Evolutionary conservation across 2,329 filamentous ascomycete genomes (phyloP).

Genomic region (Curvularia sp.): DNA sequence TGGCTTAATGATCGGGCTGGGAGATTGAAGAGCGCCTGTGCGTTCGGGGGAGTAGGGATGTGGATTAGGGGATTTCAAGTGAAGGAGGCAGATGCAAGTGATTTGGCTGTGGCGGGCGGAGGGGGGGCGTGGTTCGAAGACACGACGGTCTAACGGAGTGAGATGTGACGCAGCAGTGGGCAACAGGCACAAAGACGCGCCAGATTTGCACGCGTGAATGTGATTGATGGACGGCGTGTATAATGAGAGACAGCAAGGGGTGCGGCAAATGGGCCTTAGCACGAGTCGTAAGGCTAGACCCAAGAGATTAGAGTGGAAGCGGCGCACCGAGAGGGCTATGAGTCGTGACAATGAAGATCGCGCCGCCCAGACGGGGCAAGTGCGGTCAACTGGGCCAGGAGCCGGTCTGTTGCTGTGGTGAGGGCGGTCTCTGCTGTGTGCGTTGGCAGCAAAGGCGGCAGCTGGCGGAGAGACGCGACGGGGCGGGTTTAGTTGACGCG

Average conservation of each 20-base stretch:
- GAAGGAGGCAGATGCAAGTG: slow-evolving; percentile 31
- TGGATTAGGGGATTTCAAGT: slow-evolving; percentile 36
- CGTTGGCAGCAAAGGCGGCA: slow-evolving; percentile 41
- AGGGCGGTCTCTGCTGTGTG: slow-evolving; percentile 49
- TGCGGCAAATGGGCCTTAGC: slow-evolving; percentile 44
- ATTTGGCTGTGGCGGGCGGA: slow-evolving; percentile 15
- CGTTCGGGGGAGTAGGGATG: slow-evolving; percentile 48
- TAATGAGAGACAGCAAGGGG: slow-evolving; percentile 37
- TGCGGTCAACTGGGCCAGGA: slow-evolving; percentile 38
- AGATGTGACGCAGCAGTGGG: slow-evolving; percentile 35
- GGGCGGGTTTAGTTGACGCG: slow-evolving; percentile 20
- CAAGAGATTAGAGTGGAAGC: slow-evolving; percentile 50
- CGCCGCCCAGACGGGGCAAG: slow-evolving; percentile 42
- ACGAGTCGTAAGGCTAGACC: slow-evolving; percentile 49
- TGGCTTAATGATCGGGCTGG: slow-evolving; percentile 48
- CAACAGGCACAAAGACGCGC: slow-evolving; percentile 30
- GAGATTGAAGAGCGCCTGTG: slow-evolving; percentile 47
- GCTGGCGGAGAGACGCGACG: slow-evolving; percentile 28
- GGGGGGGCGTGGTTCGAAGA: slow-evolving; percentile 17
- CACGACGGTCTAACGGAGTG: slow-evolving; percentile 34
- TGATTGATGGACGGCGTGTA: slow-evolving; percentile 42
- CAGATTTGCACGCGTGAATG: slow-evolving; percentile 26
- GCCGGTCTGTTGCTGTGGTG: slow-evolving; percentile 50
- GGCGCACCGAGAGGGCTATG: slow-evolving; percentile 38
- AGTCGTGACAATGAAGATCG: slow-evolving; percentile 48